These are phyloP conservation scores for Micromonas commoda DNA, from an alignment of 139 green algal genomes.

Conservation along the genomic window DNA sequence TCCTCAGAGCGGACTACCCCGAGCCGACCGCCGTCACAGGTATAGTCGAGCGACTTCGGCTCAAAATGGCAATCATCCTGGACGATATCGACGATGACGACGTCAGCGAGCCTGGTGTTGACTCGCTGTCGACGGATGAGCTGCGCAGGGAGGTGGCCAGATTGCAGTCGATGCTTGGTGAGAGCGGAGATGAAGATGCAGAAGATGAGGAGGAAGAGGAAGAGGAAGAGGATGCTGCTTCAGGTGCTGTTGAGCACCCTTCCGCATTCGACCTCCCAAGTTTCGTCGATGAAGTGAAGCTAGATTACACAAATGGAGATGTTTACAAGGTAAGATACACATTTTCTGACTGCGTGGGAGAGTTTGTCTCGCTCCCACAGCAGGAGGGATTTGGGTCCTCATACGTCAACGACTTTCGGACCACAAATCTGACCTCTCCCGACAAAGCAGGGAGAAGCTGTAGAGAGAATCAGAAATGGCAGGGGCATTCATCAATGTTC, in stretches of 20 bases:
- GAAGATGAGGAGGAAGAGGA: not conserved
- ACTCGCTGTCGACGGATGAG: not conserved
- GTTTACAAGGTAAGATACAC: no score
- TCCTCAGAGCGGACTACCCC: no score
- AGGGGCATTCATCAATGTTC: slow-evolving; percentile 20
- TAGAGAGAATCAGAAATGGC: slow-evolving; percentile 27
- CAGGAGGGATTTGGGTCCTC: no score
- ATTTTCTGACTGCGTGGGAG: no score
- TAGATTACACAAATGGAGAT: slow-evolving; percentile 33
- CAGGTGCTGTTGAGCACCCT: not conserved
- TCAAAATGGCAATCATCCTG: not conserved
- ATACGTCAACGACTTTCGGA: no score
- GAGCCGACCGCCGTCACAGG: not conserved
- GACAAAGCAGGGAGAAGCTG: slow-evolving; percentile 22
- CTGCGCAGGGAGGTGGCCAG: not conserved
- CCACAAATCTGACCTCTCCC: no score
- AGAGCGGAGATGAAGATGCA: not conserved
- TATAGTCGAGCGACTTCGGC: not conserved
- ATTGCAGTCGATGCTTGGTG: not conserved
- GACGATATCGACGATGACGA: not conserved
- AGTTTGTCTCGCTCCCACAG: no score
- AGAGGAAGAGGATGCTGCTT: not conserved
- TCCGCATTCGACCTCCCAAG: no score
- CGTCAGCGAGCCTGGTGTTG: not conserved
- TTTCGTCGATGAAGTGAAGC: not conserved